Evolutionary conservation across 2,329 filamentous ascomycete species (phyloP).

Genomic region (Trichothecium sympodiale): DNA sequence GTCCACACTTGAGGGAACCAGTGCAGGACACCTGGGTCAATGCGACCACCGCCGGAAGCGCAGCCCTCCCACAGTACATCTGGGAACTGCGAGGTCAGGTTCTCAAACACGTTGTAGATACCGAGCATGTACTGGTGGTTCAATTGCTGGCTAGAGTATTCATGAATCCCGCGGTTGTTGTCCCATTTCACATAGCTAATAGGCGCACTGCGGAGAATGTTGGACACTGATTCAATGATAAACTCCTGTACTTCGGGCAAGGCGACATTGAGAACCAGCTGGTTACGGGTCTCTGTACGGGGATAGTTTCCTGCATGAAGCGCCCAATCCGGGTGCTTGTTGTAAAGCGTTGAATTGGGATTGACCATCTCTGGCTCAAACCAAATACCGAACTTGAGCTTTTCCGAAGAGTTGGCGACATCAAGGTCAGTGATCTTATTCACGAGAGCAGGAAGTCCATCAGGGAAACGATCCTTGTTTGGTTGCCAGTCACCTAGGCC

Average conservation of each 20-base stretch:
- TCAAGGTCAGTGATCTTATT: slow-evolving; percentile 38
- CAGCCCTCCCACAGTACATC: slow-evolving; percentile 57
- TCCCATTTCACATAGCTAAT: slow-evolving; percentile 59
- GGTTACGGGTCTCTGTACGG: slow-evolving; percentile 42
- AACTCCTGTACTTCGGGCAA: slow-evolving; percentile 52
- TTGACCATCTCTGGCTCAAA: slow-evolving; percentile 61
- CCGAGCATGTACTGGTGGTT: slow-evolving; percentile 52
- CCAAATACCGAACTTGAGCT: slow-evolving; percentile 53
- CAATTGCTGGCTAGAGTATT: slow-evolving; percentile 40
- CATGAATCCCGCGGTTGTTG: slow-evolving; percentile 54
- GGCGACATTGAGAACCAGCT: slow-evolving; percentile 51
- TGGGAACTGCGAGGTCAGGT: slow-evolving; percentile 47
- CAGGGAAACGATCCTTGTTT: slow-evolving; percentile 47
- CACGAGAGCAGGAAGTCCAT: slow-evolving; percentile 42
- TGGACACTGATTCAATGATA: slow-evolving; percentile 43
- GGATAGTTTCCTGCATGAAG: slow-evolving; percentile 45
- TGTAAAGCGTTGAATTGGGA: slow-evolving; percentile 48
- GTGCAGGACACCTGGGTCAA: slow-evolving; percentile 51
- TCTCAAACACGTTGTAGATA: slow-evolving; percentile 50
- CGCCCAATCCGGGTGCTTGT: slow-evolving; percentile 53
- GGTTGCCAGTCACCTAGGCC: slow-evolving; percentile 54
- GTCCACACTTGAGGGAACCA: slow-evolving; percentile 59
- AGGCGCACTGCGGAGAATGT: slow-evolving; percentile 36
- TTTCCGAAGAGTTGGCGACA: slow-evolving; percentile 20
- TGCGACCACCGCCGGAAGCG: slow-evolving; percentile 52